phyloP scores from a whole-genome alignment of 2,329 filamentous ascomycete species.

The Penicillium decumbens region DNA sequence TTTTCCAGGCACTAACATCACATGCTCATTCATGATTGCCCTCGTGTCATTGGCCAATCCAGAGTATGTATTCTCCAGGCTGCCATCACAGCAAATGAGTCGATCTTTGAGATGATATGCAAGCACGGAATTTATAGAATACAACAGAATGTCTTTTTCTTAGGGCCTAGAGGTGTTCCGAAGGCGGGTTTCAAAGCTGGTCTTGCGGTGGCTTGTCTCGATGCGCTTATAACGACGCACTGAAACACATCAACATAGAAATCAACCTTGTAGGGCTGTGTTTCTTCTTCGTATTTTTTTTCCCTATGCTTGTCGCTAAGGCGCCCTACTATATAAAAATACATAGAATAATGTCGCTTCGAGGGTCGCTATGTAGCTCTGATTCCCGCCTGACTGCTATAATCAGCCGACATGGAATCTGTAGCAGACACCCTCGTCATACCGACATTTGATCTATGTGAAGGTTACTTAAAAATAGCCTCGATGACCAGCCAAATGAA shows the following conservation, averaged over 20 bases:
- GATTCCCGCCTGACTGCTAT: background rate
- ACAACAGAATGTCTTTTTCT: background rate
- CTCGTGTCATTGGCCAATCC: background rate
- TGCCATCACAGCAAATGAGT: background rate
- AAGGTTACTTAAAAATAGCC: background rate
- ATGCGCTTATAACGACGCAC: too few species aligned
- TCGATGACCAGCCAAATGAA: conserved; percentile 3
- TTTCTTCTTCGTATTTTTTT: too few species aligned
- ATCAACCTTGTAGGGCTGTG: too few species aligned
- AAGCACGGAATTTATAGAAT: background rate
- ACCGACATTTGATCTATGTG: background rate
- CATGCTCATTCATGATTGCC: background rate
- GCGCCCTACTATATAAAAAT: too few species aligned
- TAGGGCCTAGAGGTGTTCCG: background rate
- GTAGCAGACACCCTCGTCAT: background rate
- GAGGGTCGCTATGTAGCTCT: background rate
- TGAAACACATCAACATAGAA: too few species aligned
- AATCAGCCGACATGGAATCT: background rate
- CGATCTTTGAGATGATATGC: background rate
- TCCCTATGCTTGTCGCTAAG: too few species aligned
- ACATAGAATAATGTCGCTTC: too few species aligned
- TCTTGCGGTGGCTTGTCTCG: too few species aligned
- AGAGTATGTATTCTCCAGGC: too few species aligned
- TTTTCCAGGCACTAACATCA: background rate
- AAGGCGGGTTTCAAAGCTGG: too few species aligned